phyloP scores from a whole-genome alignment of 129 eudicot genomes.

The Lactuca saligna region DNA sequence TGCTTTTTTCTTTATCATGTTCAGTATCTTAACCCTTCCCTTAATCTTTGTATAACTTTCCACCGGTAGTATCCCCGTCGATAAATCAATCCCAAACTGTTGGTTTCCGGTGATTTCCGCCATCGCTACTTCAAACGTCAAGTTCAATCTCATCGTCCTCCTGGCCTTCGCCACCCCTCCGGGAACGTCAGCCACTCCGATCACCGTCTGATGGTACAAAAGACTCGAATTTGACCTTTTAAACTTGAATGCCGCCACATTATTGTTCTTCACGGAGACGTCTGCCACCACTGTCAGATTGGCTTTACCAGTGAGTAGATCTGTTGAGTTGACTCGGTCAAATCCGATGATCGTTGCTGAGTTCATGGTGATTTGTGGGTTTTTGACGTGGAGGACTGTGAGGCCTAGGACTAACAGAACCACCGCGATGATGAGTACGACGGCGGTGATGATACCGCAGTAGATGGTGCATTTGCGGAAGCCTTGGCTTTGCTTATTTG shows the following conservation, averaged over 20 bases:
- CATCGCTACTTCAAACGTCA: slow-evolving; percentile 36
- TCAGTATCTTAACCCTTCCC: slow-evolving; percentile 47
- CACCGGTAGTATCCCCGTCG: slow-evolving; percentile 32
- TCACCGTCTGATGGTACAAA: slow-evolving; percentile 37
- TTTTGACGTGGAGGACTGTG: slow-evolving; percentile 49
- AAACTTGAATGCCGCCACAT: slow-evolving; percentile 52
- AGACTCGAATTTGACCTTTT: slow-evolving; percentile 39
- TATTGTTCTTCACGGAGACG: slow-evolving; percentile 54
- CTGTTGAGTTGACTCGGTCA: slow-evolving; percentile 6
- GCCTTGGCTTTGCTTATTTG: slow-evolving; percentile 14
- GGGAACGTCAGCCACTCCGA: slow-evolving; percentile 46
- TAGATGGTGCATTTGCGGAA: slow-evolving; percentile 32
- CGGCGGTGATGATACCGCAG: slow-evolving; percentile 57
- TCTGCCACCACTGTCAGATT: slow-evolving; percentile 48
- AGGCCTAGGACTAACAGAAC: slow-evolving; percentile 38
- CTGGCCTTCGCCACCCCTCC: slow-evolving; percentile 42
- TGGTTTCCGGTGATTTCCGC: slow-evolving; percentile 21
- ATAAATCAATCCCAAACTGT: slow-evolving; percentile 33
- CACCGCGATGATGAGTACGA: slow-evolving; percentile 35
- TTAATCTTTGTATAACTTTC: slow-evolving; percentile 31
- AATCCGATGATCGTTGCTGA: slow-evolving; percentile 37
- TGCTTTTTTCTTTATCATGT: slow-evolving; percentile 33
- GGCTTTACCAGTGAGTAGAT: not conserved
- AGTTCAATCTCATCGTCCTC: slow-evolving; percentile 39
- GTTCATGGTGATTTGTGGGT: slow-evolving; percentile 47